These are phyloP conservation scores for Dendrobium huoshanense DNA, from an alignment of 106 monocot species.

Conservation along the genomic window DNA sequence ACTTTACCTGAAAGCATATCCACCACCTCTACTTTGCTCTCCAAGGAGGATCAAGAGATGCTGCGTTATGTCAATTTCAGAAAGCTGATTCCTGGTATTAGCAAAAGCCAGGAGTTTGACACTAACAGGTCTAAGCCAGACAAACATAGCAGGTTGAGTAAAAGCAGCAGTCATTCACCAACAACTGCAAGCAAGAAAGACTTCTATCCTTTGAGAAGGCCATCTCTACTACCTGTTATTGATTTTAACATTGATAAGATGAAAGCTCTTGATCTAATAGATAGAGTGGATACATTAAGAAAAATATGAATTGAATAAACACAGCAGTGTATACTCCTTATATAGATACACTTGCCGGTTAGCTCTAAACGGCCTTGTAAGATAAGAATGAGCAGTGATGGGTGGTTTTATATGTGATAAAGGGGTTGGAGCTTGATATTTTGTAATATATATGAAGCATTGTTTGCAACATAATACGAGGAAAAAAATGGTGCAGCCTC, in stretches of 20 bases:
- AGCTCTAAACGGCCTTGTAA: slow-evolving; percentile 5
- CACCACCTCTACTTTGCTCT: slow-evolving; percentile 31
- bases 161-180: slow-evolving; percentile 89
- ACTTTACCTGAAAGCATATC: slow-evolving; percentile 7
- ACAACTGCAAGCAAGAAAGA: slow-evolving; percentile 33
- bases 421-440: not conserved
- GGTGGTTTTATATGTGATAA: not conserved
- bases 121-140: slow-evolving; percentile 18
- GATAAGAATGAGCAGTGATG: slow-evolving; percentile 8
- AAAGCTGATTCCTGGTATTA: slow-evolving; percentile 77
- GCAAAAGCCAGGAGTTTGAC: slow-evolving; percentile 92
- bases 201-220: slow-evolving; percentile 28
- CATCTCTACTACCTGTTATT: slow-evolving; percentile 41
- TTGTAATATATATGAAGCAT: not conserved
- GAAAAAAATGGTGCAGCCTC: not conserved
- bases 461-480: not conserved
- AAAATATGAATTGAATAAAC: not conserved
- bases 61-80: slow-evolving; percentile 46
- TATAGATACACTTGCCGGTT: not conserved
- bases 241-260: slow-evolving; percentile 70
- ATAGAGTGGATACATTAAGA: slow-evolving; percentile 60
- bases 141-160: slow-evolving; percentile 57
- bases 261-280: slow-evolving; percentile 81
- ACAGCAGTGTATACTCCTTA: not conserved
- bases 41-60: slow-evolving; percentile 88